A percentile compares a stretch with the other conserved stretches of the same genome.
Evolutionary conservation across 1,284 basidiomycete species (phyloP).

Genomic region (Ceratobasidium sp.): DNA sequence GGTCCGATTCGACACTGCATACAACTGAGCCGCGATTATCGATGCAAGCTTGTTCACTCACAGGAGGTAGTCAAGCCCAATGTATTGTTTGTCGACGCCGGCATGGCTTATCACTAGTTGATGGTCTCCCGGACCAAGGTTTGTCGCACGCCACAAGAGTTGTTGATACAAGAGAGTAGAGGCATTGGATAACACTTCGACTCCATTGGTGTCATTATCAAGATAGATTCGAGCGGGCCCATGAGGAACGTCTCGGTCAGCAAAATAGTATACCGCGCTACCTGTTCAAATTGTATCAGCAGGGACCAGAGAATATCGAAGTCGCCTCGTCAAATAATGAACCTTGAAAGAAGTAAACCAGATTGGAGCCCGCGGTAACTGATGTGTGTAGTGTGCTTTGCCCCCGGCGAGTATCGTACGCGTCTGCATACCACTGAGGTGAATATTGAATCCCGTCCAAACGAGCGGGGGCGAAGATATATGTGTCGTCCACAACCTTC

Average conservation of each 20-base stretch:
- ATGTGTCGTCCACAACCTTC: slow-evolving; percentile 12
- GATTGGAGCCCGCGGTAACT: not conserved
- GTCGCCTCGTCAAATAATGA: not conserved
- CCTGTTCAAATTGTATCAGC: not conserved
- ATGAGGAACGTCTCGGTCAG: slow-evolving; percentile 13
- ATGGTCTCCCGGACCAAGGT: slow-evolving; percentile 6
- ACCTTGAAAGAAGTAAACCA: slow-evolving; percentile 24
- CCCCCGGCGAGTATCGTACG: not conserved
- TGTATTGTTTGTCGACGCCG: not conserved
- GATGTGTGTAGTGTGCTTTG: not conserved
- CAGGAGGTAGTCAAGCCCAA: slow-evolving; percentile 15
- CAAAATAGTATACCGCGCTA: slow-evolving; percentile 6
- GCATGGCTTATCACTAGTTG: slow-evolving; percentile 6
- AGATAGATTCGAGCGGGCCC: not conserved
- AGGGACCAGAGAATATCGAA: not conserved
- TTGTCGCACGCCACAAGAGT: not conserved
- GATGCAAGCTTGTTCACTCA: not conserved
- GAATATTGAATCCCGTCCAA: slow-evolving; percentile 18
- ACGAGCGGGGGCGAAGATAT: not conserved
- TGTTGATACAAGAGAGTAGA: slow-evolving; percentile 3
- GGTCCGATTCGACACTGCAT: not conserved
- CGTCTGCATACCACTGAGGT: not conserved
- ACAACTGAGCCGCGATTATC: not conserved
- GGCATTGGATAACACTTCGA: not conserved
- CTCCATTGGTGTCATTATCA: not conserved